Base-by-base conservation (phyloP, 306 rosid genomes). In the Comarum palustre region DNA sequence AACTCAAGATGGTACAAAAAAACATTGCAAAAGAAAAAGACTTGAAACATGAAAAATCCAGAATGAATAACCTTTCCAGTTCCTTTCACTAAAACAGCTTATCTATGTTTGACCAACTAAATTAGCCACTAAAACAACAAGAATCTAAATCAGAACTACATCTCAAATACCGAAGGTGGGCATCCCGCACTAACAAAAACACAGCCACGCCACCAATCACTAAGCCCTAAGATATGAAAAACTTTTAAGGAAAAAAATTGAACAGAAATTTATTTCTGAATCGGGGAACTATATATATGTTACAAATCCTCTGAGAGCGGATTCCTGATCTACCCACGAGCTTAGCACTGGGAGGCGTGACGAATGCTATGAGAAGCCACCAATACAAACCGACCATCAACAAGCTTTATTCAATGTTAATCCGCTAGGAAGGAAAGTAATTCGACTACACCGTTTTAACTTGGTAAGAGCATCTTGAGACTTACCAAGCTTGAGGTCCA, bases 101-200 rank as follows among this genome's bases (percentile, higher is more conserved):
- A 82, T 75, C 86, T 82, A 87, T 74, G 81, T 80, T 80, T 77
- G 82, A 84, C 87, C 75, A 73, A 73, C 87, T 84, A 78, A 73
- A 85, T 86, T 85, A 77, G 88, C 87, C 89, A 76, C 90, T 86
- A 85, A 78, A 81, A 74, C 78, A 86, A 78, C 88, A 85, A 75
- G 75, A 50, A 85, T 77, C 88, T 77, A 88, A 90, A 88, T 84
- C 79, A 84, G 84, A 92, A 82, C 89, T 88, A 86, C 90, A 92
- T 79, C 96, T 92, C 94, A 84, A 85, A 83, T 79, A 77, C 82
- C 77, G 77, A 79, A 88, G 89, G 96, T 71, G 85, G 97, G 95
- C 83, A 82, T 84, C 82, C 89, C 84, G 84, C 84, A 79, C 97
- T 90, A 86, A 86, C 82, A 91, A 90, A 87, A 89, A 89, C 91